phyloP scores from a whole-genome alignment of 2,329 filamentous ascomycete genomes.

The Drechslerella stenobrocha region DNA sequence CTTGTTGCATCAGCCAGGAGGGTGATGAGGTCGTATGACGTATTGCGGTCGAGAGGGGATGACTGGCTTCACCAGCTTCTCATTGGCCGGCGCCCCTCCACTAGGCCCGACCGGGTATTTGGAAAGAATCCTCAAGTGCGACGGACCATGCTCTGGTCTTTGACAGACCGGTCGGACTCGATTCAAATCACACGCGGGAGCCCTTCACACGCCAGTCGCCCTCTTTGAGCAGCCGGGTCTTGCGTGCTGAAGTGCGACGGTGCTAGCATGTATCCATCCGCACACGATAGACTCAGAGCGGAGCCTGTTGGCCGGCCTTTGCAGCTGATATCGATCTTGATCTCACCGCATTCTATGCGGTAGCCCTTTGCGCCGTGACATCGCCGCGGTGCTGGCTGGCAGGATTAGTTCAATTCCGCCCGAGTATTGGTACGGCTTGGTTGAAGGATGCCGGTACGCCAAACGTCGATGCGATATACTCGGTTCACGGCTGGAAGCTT shows the following conservation, averaged over 20 bases:
- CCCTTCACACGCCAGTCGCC: slow-evolving; percentile 28
- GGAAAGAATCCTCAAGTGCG: slow-evolving; percentile 16
- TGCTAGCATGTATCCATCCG: no score
- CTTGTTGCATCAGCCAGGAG: slow-evolving; percentile 48
- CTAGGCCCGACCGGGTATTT: slow-evolving; percentile 28
- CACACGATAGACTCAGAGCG: slow-evolving; percentile 1
- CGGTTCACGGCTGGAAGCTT: slow-evolving; percentile 28
- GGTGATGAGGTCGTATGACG: slow-evolving; percentile 49
- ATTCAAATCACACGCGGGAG: slow-evolving; percentile 42
- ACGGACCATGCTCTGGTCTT: slow-evolving; percentile 14
- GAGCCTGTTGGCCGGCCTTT: background rate
- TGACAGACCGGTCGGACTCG: slow-evolving; percentile 25
- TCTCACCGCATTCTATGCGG: no score
- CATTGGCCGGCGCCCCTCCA: slow-evolving; percentile 35
- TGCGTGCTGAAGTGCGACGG: slow-evolving; percentile 8
- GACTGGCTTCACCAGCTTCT: slow-evolving; percentile 41
- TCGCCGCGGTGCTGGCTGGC: background rate
- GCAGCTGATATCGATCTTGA: slow-evolving; percentile 1
- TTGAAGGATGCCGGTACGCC: background rate
- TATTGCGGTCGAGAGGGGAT: slow-evolving; percentile 47
- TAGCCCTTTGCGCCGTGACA: no score
- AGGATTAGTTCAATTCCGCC: background rate
- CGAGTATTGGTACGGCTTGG: no score
- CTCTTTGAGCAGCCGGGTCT: slow-evolving; percentile 27
- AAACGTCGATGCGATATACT: background rate